These are phyloP conservation scores for Colletotrichum sp. DNA, from an alignment of 2,329 filamentous ascomycete genomes.

Conservation along the genomic window DNA sequence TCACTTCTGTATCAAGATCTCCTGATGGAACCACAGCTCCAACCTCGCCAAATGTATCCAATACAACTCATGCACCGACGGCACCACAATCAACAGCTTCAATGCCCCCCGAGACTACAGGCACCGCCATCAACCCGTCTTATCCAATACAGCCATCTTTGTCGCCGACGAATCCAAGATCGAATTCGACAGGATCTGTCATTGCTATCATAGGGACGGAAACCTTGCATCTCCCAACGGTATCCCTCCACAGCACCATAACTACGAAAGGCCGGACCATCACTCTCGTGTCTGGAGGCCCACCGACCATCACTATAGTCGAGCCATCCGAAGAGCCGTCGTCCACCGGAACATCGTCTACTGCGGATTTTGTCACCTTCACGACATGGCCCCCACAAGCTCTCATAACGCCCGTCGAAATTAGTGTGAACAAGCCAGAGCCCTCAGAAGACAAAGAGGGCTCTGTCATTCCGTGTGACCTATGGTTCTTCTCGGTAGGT, in stretches of 20 bases:
- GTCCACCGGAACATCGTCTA: accelerated
- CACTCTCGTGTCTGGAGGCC: not conserved
- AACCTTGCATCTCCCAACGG: not conserved
- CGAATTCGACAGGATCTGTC: not conserved
- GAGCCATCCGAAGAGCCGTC: not conserved
- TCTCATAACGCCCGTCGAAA: not conserved
- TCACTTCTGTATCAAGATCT: accelerated
- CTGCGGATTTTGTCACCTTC: not conserved
- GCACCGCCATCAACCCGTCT: accelerated
- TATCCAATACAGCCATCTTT: accelerated
- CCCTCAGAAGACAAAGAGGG: not conserved
- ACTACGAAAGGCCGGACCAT: not conserved
- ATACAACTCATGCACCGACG: accelerated
- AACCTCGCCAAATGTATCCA: accelerated
- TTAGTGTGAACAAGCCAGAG: not conserved
- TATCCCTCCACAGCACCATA: not conserved
- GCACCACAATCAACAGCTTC: accelerated
- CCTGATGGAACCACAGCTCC: not conserved
- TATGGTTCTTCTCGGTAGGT: not conserved
- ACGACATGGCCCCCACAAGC: not conserved
- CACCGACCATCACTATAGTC: not conserved
- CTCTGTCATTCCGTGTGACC: not conserved
- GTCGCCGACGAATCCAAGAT: accelerated
- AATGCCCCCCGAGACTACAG: accelerated
- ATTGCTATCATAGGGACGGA: not conserved